phyloP scores from a whole-genome alignment of 805 yeast species.

The Candida khao-thaluensis region DNA sequence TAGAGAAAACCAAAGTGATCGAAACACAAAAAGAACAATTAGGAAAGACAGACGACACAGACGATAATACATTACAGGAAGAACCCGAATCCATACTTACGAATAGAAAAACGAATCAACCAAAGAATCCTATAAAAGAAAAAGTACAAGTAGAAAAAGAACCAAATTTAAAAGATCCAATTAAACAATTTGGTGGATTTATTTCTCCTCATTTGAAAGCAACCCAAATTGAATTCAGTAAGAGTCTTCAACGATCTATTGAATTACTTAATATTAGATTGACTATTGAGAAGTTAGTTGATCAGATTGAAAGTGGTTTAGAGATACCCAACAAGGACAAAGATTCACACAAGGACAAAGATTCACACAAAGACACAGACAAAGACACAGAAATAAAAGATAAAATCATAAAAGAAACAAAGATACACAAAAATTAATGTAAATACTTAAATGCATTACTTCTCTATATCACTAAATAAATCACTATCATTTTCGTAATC shows the following conservation, averaged over 20 bases:
- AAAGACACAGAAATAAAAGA: too few species aligned
- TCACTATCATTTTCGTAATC: slow-evolving; percentile 54
- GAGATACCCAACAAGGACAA: too few species aligned
- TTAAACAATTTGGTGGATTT: slow-evolving; percentile 6
- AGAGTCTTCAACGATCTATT: background rate
- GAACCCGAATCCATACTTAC: background rate
- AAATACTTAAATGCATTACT: background rate
- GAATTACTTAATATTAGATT: background rate
- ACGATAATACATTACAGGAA: background rate
- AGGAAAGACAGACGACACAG: too few species aligned
- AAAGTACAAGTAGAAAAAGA: background rate
- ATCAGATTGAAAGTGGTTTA: background rate
- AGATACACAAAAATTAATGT: too few species aligned
- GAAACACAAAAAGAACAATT: too few species aligned
- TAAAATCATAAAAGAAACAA: too few species aligned
- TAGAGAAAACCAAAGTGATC: too few species aligned
- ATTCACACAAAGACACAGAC: too few species aligned
- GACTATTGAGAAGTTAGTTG: background rate
- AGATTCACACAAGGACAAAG: too few species aligned
- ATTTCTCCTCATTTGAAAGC: background rate
- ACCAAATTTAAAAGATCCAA: slow-evolving; percentile 2
- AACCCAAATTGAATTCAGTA: background rate
- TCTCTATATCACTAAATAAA: slow-evolving; percentile 36
- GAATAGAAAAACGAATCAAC: background rate
- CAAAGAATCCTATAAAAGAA: background rate